Conservation (phyloP, 2,329 filamentous ascomycete species). For the Verticillium dahliae region DNA sequence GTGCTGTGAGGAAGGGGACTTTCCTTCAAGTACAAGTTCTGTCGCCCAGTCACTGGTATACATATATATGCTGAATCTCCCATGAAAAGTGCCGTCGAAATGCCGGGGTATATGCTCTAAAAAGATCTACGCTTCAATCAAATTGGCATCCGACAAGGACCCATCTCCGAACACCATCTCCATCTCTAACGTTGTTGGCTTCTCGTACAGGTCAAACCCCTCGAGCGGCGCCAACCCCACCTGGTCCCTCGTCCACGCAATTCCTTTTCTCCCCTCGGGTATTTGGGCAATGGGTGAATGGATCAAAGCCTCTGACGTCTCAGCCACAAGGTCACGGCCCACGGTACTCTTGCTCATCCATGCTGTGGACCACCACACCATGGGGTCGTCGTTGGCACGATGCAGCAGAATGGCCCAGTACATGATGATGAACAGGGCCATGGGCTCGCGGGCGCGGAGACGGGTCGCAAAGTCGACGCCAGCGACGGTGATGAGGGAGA, state of each 20-base stretch:
- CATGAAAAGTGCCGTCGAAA: too few relatives aligned
- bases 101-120: neutral
- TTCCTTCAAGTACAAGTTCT: too few relatives aligned
- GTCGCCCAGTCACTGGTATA: too few relatives aligned
- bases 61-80: too few relatives aligned
- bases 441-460: slow-evolving; percentile 22
- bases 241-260: slow-evolving; percentile 2
- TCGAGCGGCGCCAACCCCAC: slow-evolving; percentile 1
- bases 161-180: neutral
- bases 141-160: neutral
- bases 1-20: too few relatives aligned
- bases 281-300: neutral
- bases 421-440: slow-evolving; percentile 28
- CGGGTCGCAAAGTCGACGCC: slow-evolving; percentile 22
- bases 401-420: slow-evolving; percentile 30
- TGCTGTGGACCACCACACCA: neutral
- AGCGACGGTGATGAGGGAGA: slow-evolving; percentile 20
- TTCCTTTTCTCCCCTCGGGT: neutral
- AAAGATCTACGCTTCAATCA: neutral
- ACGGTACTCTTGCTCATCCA: neutral
- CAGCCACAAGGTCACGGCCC: neutral
- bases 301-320: neutral
- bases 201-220: neutral
- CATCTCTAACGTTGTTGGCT: neutral
- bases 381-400: neutral